Evolutionary conservation across 2,329 filamentous ascomycete genomes (phyloP).

Genomic region (Cercospora sesami): DNA sequence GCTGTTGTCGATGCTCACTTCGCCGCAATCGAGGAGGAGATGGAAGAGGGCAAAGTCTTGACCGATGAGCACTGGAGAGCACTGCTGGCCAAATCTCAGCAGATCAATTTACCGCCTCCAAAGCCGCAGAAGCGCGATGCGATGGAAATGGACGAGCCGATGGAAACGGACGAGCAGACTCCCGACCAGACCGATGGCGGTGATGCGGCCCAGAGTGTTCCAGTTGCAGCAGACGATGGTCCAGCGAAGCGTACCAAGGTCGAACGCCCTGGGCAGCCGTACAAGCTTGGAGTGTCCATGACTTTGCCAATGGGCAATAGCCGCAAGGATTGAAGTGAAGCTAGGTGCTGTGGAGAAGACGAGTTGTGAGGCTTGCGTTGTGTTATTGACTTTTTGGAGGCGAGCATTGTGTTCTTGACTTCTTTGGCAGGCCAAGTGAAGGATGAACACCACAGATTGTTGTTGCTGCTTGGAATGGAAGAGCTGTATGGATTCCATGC

Average conservation of each 20-base stretch:
- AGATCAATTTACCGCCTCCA: neutral
- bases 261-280: neutral
- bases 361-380: neutral
- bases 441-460: neutral
- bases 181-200: neutral
- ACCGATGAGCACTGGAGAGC: neutral
- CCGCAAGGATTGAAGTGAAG: conserved; percentile 2
- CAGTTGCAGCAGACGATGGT: neutral
- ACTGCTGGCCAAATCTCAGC: conserved; percentile 3
- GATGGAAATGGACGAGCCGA: neutral
- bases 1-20: neutral
- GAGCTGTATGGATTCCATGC: neutral
- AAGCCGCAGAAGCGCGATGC: conserved; percentile 1
- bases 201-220: neutral
- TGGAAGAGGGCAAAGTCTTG: neutral
- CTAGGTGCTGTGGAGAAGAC: neutral
- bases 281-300: neutral
- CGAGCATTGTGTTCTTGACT: neutral
- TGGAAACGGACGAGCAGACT: neutral
- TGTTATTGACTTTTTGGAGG: neutral
- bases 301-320: neutral
- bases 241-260: neutral
- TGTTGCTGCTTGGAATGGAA: neutral
- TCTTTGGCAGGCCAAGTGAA: neutral
- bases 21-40: conserved; percentile 6